These are phyloP conservation scores for Coemansia sp. DNA, from an alignment of 192 early-diverging fungal species.

Conservation along the genomic window DNA sequence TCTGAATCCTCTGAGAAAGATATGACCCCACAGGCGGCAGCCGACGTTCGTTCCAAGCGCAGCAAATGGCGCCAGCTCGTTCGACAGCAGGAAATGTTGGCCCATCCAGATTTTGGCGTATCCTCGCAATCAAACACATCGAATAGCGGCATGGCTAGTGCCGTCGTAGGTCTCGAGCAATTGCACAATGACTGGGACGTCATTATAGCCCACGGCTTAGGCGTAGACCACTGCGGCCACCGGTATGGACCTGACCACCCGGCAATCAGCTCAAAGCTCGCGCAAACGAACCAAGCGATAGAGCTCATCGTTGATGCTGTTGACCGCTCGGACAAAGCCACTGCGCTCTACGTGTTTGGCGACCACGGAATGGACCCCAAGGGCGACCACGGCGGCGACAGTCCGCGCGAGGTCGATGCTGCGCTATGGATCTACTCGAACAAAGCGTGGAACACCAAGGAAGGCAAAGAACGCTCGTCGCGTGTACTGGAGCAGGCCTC, in stretches of 20 bases:
- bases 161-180: conserved; percentile 21
- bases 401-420: conserved; percentile 84
- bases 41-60: conserved; percentile 18
- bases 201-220: conserved; percentile 89
- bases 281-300: conserved; percentile 83
- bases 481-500: conserved; percentile 24
- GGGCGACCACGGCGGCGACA: conserved; percentile 98
- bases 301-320: conserved; percentile 65
- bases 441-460: conserved; percentile 42
- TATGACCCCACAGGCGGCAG: conserved; percentile 1
- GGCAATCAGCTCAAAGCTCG: conserved; percentile 83
- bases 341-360: conserved; percentile 86
- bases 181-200: conserved; percentile 69
- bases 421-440: conserved; percentile 81
- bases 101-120: conserved; percentile 26
- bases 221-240: conserved; percentile 97
- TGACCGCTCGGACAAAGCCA: conserved; percentile 64
- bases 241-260: conserved; percentile 84
- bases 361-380: conserved; percentile 97
- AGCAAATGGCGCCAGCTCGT: conserved; percentile 38
- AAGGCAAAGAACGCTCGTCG: conserved; percentile 38
- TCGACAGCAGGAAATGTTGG: conserved; percentile 35
- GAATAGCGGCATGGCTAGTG: conserved; percentile 29
- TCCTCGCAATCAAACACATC: background rate
- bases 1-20: conserved; percentile 8